Evolutionary conservation across 768 basidiomycete species (phyloP), one percentile per base, ranked within the genome.

Genomic region (Lentinula detonsa): DNA sequence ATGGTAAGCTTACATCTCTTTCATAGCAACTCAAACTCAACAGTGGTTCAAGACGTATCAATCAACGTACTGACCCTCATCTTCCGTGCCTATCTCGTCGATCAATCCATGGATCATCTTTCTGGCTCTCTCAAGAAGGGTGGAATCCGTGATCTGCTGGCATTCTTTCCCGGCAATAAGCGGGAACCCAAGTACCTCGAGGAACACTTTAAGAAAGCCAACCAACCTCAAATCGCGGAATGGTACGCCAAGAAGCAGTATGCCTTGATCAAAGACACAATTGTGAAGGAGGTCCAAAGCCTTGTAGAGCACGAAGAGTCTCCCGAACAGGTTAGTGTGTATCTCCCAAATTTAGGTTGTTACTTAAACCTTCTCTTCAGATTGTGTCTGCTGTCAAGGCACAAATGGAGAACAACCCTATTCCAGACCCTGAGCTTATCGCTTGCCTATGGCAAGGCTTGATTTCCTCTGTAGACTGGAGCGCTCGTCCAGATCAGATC

Each of bases 171-270:
- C 16, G 75, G 82, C 7, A 90, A 89, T 73, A 92, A 88, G 72
- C 86, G 92, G 62, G 85, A 88, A 52, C 80, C 81, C 65, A 85
- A 87, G 67, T 72, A 78, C 45, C 80, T 98, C 54, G 93, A 95
- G 66, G 87, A 90, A 6, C 88, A 94, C 71, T 97, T 98, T 82
- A 91, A 84, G 75, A 83, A 85, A 61, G 88, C 85, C 62, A 86
- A 85, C 18, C 78, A 97, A 18, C 75, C 86, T 18, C 85, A 87
- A 66, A 84, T 98, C 46, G 88, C 91, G 2, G 96, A 98, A 15
- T 98, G 93, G 93, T 98, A 91, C 83, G 85, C 86, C 50, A 97
- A 95, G 81, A 88, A 87, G 71, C 92, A 94, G 70, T 86, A 87
- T 62, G 87, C 86, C 59, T 84, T 87, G 61, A 85, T 91, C 65